A percentile compares a stretch with the other conserved stretches of the same genome.
Conservation (phyloP, 1,284 basidiomycete genomes). For the Naganishia liquefaciens region DNA sequence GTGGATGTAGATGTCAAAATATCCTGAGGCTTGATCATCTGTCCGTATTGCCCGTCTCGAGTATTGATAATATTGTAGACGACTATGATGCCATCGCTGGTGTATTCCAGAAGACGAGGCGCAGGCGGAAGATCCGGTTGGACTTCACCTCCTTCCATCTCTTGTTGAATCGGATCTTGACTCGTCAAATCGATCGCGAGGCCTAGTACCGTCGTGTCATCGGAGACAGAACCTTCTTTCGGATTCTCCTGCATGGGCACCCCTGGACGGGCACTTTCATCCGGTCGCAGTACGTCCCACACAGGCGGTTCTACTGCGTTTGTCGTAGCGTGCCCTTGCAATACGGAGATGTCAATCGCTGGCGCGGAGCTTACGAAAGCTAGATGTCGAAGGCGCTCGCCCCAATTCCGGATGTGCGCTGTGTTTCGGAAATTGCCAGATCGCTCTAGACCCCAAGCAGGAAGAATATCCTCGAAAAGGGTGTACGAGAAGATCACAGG, state of each 20-base stretch:
- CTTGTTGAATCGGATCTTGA: slow-evolving; percentile 50
- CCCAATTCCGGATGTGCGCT: slow-evolving; percentile 53
- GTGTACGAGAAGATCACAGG: slow-evolving; percentile 44
- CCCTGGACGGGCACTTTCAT: slow-evolving; percentile 57
- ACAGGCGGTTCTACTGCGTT: slow-evolving; percentile 40
- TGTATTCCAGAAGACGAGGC: slow-evolving; percentile 56
- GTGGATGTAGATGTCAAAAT: slow-evolving; percentile 31
- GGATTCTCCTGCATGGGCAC: slow-evolving; percentile 54
- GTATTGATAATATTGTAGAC: slow-evolving; percentile 57
- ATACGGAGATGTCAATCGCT: slow-evolving; percentile 52
- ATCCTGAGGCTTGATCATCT: slow-evolving; percentile 47
- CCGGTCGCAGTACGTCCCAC: slow-evolving; percentile 57
- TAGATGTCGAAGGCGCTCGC: slow-evolving; percentile 45
- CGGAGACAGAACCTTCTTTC: slow-evolving; percentile 29
- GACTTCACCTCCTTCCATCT: slow-evolving; percentile 55
- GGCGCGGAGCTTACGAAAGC: slow-evolving; percentile 56
- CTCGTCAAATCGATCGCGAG: slow-evolving; percentile 58
- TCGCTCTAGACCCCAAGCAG: slow-evolving; percentile 50
- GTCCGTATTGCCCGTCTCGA: slow-evolving; percentile 50
- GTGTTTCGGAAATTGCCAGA: slow-evolving; percentile 48
- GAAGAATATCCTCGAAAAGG: slow-evolving; percentile 53
- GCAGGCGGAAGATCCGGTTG: slow-evolving; percentile 54
- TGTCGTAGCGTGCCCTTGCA: slow-evolving; percentile 37
- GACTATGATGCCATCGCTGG: slow-evolving; percentile 57
- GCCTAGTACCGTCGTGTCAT: slow-evolving; percentile 56